These are phyloP conservation scores for Poronia punctata DNA, from an alignment of 495 filamentous ascomycete species.

Conservation along the genomic window DNA sequence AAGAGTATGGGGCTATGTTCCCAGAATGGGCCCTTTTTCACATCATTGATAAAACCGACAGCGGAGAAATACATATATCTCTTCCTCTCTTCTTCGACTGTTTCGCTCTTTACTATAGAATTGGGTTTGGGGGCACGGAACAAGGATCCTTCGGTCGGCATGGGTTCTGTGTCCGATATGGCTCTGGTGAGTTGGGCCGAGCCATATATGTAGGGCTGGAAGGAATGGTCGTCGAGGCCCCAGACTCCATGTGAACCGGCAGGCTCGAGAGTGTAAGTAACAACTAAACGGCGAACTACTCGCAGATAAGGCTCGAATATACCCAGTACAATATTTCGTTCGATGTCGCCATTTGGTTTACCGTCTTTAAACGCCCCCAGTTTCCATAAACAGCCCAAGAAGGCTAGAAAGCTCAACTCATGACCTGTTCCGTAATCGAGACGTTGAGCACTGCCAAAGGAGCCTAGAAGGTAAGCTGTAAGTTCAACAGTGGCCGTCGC, in stretches of 20 bases:
- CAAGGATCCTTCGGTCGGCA: conserved; percentile 69
- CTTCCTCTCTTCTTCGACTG: conserved; percentile 62
- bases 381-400: conserved; percentile 85
- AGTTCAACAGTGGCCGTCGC: conserved; percentile 51
- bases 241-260: conserved; percentile 94
- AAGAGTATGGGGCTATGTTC: conserved; percentile 94
- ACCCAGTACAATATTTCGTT: conserved; percentile 71
- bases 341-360: conserved; percentile 42
- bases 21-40: conserved; percentile 97
- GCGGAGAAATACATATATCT: conserved; percentile 95
- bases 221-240: conserved; percentile 95
- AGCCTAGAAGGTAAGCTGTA: conserved; percentile 70
- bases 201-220: conserved; percentile 94
- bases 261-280: conserved; percentile 91
- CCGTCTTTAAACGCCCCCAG: conserved; percentile 66
- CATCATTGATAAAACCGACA: conserved; percentile 97
- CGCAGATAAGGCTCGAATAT: conserved; percentile 78
- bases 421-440: conserved; percentile 96
- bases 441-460: conserved; percentile 81
- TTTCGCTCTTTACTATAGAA: conserved; percentile 55
- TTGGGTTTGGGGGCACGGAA: conserved; percentile 61
- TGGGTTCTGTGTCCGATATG: conserved; percentile 53
- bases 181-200: conserved; percentile 80
- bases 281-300: conserved; percentile 76
- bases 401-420: conserved; percentile 90